phyloP scores from a whole-genome alignment of 2,329 filamentous ascomycete species.

The Alternaria arborescens region DNA sequence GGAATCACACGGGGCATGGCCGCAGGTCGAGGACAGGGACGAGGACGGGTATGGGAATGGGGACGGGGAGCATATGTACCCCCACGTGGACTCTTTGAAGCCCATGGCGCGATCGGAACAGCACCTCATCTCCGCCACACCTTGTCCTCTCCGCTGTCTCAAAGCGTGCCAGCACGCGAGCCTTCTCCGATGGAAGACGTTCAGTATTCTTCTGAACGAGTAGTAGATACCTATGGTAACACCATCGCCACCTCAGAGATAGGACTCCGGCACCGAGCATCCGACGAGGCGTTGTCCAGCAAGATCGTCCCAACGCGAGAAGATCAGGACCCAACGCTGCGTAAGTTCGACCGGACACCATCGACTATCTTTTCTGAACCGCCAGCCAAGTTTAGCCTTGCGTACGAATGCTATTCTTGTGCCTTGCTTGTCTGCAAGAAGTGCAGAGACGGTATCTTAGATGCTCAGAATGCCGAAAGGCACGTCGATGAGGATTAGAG shows the following conservation, averaged over 20 bases:
- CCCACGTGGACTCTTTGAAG: slow-evolving; percentile 20
- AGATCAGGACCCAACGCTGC: background rate
- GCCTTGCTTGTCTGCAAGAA: slow-evolving; percentile 32
- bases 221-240: slow-evolving; percentile 33
- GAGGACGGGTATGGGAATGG: background rate
- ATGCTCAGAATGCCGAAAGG: slow-evolving; percentile 5
- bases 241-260: slow-evolving; percentile 17
- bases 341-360: background rate
- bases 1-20: background rate
- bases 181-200: slow-evolving; percentile 20
- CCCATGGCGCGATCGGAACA: slow-evolving; percentile 15
- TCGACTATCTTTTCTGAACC: background rate
- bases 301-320: background rate
- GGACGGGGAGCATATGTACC: slow-evolving; percentile 10
- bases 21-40: slow-evolving; percentile 1
- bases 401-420: slow-evolving; percentile 36
- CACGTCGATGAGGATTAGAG: background rate
- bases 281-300: slow-evolving; percentile 1
- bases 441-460: slow-evolving; percentile 27
- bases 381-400: slow-evolving; percentile 29
- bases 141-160: slow-evolving; percentile 8
- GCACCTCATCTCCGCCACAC: slow-evolving; percentile 14
- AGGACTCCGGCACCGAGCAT: slow-evolving; percentile 13
- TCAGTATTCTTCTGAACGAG: slow-evolving; percentile 4
- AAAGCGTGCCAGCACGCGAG: slow-evolving; percentile 12